A percentile compares a stretch with the other conserved stretches of the same genome.
phyloP scores from a whole-genome alignment of 441 rosid species.

The Melastoma candidum region DNA sequence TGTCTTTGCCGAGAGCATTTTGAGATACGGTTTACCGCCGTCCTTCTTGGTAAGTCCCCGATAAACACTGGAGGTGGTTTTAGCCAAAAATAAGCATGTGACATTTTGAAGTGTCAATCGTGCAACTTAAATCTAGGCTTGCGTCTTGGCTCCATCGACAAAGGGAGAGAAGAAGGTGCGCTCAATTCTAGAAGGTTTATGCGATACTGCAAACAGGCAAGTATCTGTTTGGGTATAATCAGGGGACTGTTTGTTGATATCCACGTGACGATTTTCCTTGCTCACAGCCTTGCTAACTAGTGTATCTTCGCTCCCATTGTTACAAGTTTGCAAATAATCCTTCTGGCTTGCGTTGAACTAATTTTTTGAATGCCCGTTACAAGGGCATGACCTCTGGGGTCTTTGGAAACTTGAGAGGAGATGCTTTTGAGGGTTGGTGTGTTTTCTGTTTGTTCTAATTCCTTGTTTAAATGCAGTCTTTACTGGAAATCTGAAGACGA shows the following conservation, averaged over 20 bases:
- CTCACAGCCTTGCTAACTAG: no score
- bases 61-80: constrained; percentile 1
- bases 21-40: constrained; percentile 97
- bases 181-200: constrained; percentile 73
- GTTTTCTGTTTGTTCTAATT: no score
- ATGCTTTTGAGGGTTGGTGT: no score
- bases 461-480: constrained; percentile 37
- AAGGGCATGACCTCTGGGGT: no score
- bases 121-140: constrained; percentile 38
- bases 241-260: not conserved
- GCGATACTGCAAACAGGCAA: constrained; percentile 73
- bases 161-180: constrained; percentile 96
- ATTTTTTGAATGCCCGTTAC: no score
- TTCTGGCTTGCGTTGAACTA: no score
- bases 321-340: no score
- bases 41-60: constrained; percentile 64
- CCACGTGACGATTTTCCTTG: no score
- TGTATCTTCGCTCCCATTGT: no score
- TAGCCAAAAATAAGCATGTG: no score
- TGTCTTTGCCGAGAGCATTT: constrained; percentile 82
- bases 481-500: constrained; percentile 94
- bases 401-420: no score
- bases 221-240: constrained; percentile 7
- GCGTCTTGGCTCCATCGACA: constrained; percentile 70
- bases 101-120: constrained; percentile 10